These are phyloP conservation scores for Coemansia sp. DNA, from an alignment of 192 early-diverging fungal species.

Conservation along the genomic window DNA sequence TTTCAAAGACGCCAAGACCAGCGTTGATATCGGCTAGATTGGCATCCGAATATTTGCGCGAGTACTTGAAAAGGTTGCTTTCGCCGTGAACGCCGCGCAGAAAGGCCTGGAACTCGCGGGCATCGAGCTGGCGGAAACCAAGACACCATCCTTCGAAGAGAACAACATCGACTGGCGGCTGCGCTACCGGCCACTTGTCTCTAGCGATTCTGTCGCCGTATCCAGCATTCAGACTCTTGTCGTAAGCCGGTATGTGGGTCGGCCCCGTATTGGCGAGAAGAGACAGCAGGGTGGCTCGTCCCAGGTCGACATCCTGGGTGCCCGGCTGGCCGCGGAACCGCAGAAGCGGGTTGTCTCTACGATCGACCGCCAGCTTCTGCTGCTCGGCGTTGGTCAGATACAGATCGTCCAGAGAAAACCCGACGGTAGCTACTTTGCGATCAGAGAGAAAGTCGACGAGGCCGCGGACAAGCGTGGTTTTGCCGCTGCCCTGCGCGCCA, in stretches of 20 bases:
- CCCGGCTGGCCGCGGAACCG: slow-evolving; percentile 85
- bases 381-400: slow-evolving; percentile 76
- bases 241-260: slow-evolving; percentile 70
- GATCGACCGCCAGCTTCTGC: slow-evolving; percentile 19
- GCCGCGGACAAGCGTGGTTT: slow-evolving; percentile 57
- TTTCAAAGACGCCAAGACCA: slow-evolving; percentile 54
- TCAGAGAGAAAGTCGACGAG: slow-evolving; percentile 44
- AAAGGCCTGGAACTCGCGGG: slow-evolving; percentile 26
- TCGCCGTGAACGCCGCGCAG: slow-evolving; percentile 17
- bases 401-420: slow-evolving; percentile 82
- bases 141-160: slow-evolving; percentile 93
- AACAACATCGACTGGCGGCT: slow-evolving; percentile 68
- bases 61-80: slow-evolving; percentile 32
- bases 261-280: slow-evolving; percentile 30
- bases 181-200: slow-evolving; percentile 56
- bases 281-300: slow-evolving; percentile 49
- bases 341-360: slow-evolving; percentile 65
- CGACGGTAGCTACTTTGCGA: slow-evolving; percentile 55
- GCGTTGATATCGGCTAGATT: slow-evolving; percentile 36
- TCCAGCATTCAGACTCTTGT: slow-evolving; percentile 75
- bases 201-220: slow-evolving; percentile 72
- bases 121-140: slow-evolving; percentile 70
- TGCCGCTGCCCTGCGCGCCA: slow-evolving; percentile 79
- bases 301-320: slow-evolving; percentile 80
- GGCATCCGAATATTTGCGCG: slow-evolving; percentile 30